Evolutionary conservation across 2,329 filamentous ascomycete genomes (phyloP), one percentile per base, ranked within the genome.

Genomic region (Aspergillus neotritici): DNA sequence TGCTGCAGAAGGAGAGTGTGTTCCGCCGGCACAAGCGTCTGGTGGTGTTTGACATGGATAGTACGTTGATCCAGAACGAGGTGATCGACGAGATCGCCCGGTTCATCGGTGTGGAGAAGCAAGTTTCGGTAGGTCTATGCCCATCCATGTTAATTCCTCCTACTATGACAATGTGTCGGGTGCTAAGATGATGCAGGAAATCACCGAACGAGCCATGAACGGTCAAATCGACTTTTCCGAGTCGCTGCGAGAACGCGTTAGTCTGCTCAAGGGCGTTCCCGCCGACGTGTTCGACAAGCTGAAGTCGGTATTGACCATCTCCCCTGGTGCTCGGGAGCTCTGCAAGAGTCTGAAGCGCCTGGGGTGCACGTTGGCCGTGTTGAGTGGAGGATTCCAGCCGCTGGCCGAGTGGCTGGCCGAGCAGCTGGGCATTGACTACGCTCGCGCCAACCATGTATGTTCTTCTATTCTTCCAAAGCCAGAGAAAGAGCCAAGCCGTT

Each of bases 41-140:
- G 9, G 89, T 91, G 3, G 87, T 96, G 28, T 98, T 98, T 61
- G 93, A 98, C 66, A 98, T 98, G 93, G 93, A 98, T 71, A 93
- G 86, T 66, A 98, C 93, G 0, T 78, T 98, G 47, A 97, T 98
- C 63, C 86, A 91, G 41, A 90, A 98, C 66, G 93, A 98, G 71
- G 90, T 96, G 48, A 97, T 98, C 62, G 93, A 98, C 66, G 83
- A 97, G 58, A 83, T 98, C 44, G 93, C 93, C 4, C 82, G 85
- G 41, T 85, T 85, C 31, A 80, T 95, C 2, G 87, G 88, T 40
- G 78, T 94, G n/a, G 82, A 87, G 55, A 82, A 82, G 41, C 74
- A 86, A 56, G 91, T 98, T 31, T 86, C 88, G 35, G 53, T 55
- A 33, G 8, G 81, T 73, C 62, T 29, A 56, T 42, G 39, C 14